Base-by-base conservation (phyloP, 176 grass and related monocot genomes). In the Carex scoparia region DNA sequence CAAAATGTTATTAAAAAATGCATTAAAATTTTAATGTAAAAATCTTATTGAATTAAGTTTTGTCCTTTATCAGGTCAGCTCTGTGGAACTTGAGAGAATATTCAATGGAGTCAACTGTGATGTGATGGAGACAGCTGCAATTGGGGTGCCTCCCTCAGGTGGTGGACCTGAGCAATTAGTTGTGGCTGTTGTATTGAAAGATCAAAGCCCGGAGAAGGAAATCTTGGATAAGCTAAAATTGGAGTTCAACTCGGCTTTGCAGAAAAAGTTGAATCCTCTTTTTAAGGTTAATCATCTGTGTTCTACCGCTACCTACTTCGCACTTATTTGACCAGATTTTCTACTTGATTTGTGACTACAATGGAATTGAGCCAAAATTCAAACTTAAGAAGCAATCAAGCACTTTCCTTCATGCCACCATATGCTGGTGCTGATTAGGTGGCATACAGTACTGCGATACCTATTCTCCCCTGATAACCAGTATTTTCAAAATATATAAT, bases 201-300 rank as follows among this genome's bases (percentile, higher is more conserved):
- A 95, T 58, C 87, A 87, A 68, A 91, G 81, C 58, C 69, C 60
- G 0, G 83, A 82, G 68, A 48, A 72, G 78, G 85, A 88, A 87
- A 86, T 90, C 81, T 64, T 92, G 66, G 92, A 91, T 56, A 79
- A 89, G 6, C 78, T 99, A 69, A 99, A 90, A 83, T 31, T 79
- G 33, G 81, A 84, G 12, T 99, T 94, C 85, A 99, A 99, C 54
- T 30, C 31, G 32, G 93, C 96, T 65, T 84, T 98, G 78, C 89
- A 90, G 82, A 98, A 95, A 88, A 95, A 92, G 74, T 69, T 99
- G 65, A 99, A 99, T 83, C 93, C 96, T 74, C 79, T 99, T 35
- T 99, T 99, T 88, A 99, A 94, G 91, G 95, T 98, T 51, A 15
- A 31, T 55, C 10, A 55, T 49, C 51, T 65, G 30, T 78, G 49